Evolutionary conservation across 1,284 basidiomycete species (phyloP).

Genomic region (Naganishia sp.): DNA sequence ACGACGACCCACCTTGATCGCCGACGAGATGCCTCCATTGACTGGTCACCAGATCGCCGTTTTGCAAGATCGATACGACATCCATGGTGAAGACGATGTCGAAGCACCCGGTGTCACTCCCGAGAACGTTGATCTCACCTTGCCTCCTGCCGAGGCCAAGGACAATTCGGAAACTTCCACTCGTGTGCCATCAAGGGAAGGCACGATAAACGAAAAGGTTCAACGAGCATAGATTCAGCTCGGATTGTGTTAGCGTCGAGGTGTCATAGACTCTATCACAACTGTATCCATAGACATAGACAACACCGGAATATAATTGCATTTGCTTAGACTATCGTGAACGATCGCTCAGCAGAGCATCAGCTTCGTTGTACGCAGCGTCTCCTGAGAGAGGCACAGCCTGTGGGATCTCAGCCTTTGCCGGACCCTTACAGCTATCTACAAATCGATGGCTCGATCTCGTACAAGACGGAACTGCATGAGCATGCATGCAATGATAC

Average conservation of each 20-base stretch:
- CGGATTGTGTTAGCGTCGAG: conserved; percentile 7
- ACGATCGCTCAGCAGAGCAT: not conserved
- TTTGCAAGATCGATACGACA: conserved; percentile 52
- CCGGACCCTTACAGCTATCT: no score
- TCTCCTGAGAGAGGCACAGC: not conserved
- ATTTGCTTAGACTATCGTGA: not conserved
- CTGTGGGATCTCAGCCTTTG: no score
- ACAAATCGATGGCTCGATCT: no score
- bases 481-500: not conserved
- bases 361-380: not conserved
- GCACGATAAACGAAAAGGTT: conserved; percentile 17
- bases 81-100: conserved; percentile 46
- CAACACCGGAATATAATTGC: conserved; percentile 2
- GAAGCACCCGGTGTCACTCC: conserved; percentile 38
- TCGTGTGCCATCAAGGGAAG: conserved; percentile 24
- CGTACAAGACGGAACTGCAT: no score
- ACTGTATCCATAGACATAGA: conserved; percentile 25
- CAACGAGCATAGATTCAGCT: not conserved
- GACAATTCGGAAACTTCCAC: conserved; percentile 17
- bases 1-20: conserved; percentile 47
- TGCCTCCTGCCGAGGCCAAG: conserved; percentile 40
- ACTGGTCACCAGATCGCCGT: conserved; percentile 51
- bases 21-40: conserved; percentile 43
- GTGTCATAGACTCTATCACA: conserved; percentile 13
- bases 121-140: conserved; percentile 43